Evolutionary conservation across 2,329 filamentous ascomycete genomes (phyloP).

Genomic region (Xylaria sp.): DNA sequence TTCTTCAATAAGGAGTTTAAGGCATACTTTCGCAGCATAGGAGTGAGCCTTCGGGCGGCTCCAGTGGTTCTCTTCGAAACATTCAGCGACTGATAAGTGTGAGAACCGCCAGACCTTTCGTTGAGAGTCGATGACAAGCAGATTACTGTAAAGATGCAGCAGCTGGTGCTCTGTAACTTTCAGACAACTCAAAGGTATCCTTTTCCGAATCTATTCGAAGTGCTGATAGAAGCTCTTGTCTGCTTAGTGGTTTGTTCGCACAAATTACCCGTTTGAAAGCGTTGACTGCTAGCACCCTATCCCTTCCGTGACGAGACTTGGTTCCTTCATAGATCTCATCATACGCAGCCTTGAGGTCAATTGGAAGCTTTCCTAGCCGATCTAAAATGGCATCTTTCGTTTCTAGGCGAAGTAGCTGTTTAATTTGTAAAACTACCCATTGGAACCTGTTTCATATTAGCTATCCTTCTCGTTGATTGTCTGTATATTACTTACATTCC

Average conservation of each 20-base stretch:
- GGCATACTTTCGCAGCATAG: slow-evolving; percentile 14
- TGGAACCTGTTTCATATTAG: slow-evolving; percentile 28
- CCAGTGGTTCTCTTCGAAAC: slow-evolving; percentile 23
- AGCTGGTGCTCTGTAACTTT: slow-evolving; percentile 15
- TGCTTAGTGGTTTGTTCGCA: not conserved
- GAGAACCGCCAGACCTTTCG: slow-evolving; percentile 22
- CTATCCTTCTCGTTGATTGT: not conserved
- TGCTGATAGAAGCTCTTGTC: slow-evolving; percentile 4
- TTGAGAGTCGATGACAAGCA: slow-evolving; percentile 23
- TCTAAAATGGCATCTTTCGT: not conserved
- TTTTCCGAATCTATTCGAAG: slow-evolving; percentile 4
- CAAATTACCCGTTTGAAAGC: slow-evolving; percentile 21
- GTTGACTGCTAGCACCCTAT: slow-evolving; percentile 4
- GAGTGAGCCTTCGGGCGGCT: slow-evolving; percentile 1
- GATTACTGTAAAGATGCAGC: slow-evolving; percentile 25
- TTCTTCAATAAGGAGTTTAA: slow-evolving; percentile 9
- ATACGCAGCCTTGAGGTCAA: slow-evolving; percentile 10
- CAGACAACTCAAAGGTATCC: not conserved
- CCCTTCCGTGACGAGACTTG: not conserved
- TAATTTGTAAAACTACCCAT: slow-evolving; percentile 25
- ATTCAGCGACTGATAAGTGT: slow-evolving; percentile 26
- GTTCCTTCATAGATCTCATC: slow-evolving; percentile 22
- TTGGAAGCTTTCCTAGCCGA: slow-evolving; percentile 24
- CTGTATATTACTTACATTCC: slow-evolving; percentile 19
- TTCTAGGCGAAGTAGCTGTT: slow-evolving; percentile 15